Evolutionary conservation across 2,329 filamentous ascomycete species (phyloP), one percentile per base, ranked within the genome.

Genomic region (Apiospora arundinis): DNA sequence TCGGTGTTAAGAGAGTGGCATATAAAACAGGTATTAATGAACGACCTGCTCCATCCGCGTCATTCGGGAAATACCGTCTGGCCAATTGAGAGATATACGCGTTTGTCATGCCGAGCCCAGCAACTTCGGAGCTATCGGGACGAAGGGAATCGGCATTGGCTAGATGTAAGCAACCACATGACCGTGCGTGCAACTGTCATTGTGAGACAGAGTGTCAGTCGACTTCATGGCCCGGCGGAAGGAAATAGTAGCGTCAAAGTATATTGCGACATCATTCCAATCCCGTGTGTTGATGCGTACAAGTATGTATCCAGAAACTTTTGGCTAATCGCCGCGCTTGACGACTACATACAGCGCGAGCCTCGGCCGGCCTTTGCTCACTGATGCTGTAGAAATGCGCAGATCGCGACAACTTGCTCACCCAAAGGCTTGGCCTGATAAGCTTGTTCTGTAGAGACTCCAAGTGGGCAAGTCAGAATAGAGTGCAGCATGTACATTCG

Each of bases 351-450:
- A 37, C 3, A 9, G n/a, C 11, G 56, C 18, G 32, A 63, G 18
- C 40, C 28, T 63, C 32, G 56, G 11, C 28, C 32, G 56, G 11
- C 28, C 14, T 11, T 6, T 18, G 28, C n/a, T 28, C 12, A 16
- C 4, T 25, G 49, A 23, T 56, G 25, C 25, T 56, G 49, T 18
- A 6, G 49, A 14, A 56, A 56, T 32, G 18, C 4, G 56, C 40
- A 63, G 52, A 63, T 40, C 32, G 56, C 56, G 32, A 63, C 32
- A 40, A 63, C 56, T 63, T 63, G 56, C 56, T 37, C 28, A 9
- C 18, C 40, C 56, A 11, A 21, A 63, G 32, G 28, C 56, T 63
- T 63, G 56, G 56, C 56, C 56, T 63, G 56, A 63, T 63, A 63
- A 63, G 56, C 56, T 63, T 63, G 56, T 40, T n/a, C 32, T 32